Percentiles rank a stretch among this genome's conserved stretches.
These are phyloP conservation scores for Athelia psychrophila DNA, from an alignment of 1,284 basidiomycete genomes.

Conservation along the genomic window DNA sequence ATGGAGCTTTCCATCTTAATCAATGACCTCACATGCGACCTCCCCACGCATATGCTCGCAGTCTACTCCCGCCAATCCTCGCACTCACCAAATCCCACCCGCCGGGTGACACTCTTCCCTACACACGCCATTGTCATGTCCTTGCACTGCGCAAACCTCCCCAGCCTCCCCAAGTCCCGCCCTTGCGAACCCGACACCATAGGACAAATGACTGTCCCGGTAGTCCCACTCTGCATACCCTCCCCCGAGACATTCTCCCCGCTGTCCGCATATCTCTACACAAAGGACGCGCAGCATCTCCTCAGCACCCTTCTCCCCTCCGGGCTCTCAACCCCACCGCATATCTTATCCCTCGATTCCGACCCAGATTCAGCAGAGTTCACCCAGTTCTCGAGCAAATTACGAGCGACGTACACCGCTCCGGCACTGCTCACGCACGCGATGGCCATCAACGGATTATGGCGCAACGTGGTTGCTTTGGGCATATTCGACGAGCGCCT, in stretches of 20 bases:
- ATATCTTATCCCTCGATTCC: slow-evolving; percentile 14
- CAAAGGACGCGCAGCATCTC: slow-evolving; percentile 39
- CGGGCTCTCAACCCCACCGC: slow-evolving; percentile 11
- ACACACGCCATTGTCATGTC: slow-evolving; percentile 55
- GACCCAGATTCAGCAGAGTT: slow-evolving; percentile 1
- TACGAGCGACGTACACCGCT: slow-evolving; percentile 25
- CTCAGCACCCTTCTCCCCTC: slow-evolving; percentile 33
- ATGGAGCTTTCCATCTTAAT: slow-evolving; percentile 21
- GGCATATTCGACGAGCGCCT: slow-evolving; percentile 53
- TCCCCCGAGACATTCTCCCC: slow-evolving; percentile 47
- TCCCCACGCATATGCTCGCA: slow-evolving; percentile 56
- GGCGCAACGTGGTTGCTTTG: slow-evolving; percentile 58
- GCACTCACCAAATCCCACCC: slow-evolving; percentile 20
- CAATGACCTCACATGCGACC: slow-evolving; percentile 28
- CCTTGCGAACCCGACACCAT: slow-evolving; percentile 3
- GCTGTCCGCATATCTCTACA: slow-evolving; percentile 50
- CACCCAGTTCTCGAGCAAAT: slow-evolving; percentile 16
- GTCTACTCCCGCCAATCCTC: slow-evolving; percentile 35
- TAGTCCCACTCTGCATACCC: slow-evolving; percentile 47
- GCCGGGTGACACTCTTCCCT: slow-evolving; percentile 48
- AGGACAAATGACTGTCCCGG: slow-evolving; percentile 32
- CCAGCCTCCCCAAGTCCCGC: slow-evolving; percentile 29
- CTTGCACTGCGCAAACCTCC: slow-evolving; percentile 50
- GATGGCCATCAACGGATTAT: slow-evolving; percentile 49
- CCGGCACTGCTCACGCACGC: slow-evolving; percentile 35